Conservation (phyloP, 441 rosid genomes). For the Aquilaria agallochum region DNA sequence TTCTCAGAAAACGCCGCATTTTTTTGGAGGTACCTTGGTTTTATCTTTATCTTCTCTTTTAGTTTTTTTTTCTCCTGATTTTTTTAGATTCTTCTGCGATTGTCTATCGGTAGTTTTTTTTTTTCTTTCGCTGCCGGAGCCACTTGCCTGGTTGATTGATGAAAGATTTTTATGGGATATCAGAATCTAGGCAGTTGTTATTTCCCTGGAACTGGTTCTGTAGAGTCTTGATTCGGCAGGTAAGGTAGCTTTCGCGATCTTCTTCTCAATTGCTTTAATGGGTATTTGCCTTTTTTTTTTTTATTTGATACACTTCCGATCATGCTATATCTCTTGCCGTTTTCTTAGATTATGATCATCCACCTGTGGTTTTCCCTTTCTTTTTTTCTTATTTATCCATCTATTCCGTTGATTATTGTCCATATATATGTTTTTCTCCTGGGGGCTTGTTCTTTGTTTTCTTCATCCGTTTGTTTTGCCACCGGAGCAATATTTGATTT, state of each 20-base stretch:
- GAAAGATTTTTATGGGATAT: constrained; percentile 12
- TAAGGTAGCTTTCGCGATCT: constrained; percentile 11
- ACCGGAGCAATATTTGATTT: too few relatives aligned
- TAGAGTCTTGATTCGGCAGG: constrained; percentile 17
- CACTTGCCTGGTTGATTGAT: too few relatives aligned
- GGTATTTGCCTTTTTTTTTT: background rate
- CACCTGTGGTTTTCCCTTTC: background rate
- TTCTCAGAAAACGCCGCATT: too few relatives aligned
- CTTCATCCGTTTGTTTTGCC: background rate
- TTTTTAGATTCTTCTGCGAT: background rate
- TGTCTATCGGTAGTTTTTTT: background rate
- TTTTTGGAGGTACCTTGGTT: too few relatives aligned
- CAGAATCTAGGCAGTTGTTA: constrained; percentile 27
- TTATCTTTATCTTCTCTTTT: background rate
- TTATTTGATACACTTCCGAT: background rate
- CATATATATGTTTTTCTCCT: background rate
- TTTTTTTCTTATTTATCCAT: background rate
- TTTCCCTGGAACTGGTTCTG: constrained; percentile 11
- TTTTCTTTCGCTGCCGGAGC: too few relatives aligned
- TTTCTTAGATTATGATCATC: constrained; percentile 4
- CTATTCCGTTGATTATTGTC: too few relatives aligned
- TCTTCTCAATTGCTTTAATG: background rate
- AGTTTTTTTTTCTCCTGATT: background rate
- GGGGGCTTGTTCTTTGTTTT: background rate
- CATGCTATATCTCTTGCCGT: background rate